These are phyloP conservation scores for Malus fusca DNA, from an alignment of 306 rosid species.

Conservation along the genomic window DNA sequence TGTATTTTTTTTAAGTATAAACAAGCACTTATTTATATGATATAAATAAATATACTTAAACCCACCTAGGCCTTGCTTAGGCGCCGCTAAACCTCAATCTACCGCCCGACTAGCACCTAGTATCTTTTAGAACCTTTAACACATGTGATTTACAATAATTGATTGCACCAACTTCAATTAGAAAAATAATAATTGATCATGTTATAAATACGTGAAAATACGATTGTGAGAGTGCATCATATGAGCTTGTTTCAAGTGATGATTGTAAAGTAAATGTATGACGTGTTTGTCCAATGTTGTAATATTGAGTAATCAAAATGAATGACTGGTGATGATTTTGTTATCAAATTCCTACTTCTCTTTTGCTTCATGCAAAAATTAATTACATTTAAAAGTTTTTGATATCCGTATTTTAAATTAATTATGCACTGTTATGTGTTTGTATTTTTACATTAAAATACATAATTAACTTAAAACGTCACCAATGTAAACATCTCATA, in stretches of 20 bases:
- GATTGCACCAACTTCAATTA: neutral
- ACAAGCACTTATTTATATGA: too few relatives aligned
- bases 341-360: neutral
- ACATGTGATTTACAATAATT: neutral
- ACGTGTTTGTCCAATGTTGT: neutral
- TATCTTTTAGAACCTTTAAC: too few relatives aligned
- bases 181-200: neutral
- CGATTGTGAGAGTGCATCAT: neutral
- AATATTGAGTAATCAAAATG: neutral
- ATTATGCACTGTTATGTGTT: too few relatives aligned
- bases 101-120: accelerated
- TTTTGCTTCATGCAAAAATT: neutral
- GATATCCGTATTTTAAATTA: too few relatives aligned
- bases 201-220: neutral
- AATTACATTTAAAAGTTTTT: too few relatives aligned
- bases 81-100: accelerated
- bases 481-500: too few relatives aligned
- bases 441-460: too few relatives aligned
- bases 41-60: too few relatives aligned
- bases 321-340: neutral
- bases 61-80: too few relatives aligned
- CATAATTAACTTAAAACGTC: too few relatives aligned
- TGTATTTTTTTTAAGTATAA: too few relatives aligned
- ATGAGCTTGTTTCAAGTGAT: neutral
- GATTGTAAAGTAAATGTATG: neutral